Evolutionary conservation across 2,329 filamentous ascomycete genomes (phyloP), one percentile per base, ranked within the genome.

Genomic region (Penicillium verrucosum): DNA sequence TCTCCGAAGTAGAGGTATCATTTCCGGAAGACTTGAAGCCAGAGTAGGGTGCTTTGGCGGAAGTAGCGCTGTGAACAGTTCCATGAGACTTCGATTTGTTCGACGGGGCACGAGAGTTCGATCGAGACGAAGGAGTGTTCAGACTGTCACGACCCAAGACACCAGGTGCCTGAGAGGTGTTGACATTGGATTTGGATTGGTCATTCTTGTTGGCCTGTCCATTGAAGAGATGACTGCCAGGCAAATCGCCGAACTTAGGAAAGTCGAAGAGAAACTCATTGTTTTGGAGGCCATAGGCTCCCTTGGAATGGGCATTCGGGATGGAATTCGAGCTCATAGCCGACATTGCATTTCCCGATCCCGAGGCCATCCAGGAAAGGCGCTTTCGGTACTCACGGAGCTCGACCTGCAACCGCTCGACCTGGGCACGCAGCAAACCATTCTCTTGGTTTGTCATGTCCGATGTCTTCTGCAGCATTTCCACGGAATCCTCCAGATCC

Each of bases 201-300:
- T 65, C 61, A 16, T 75, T 65, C 65, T 74, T 74, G 37, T 74
- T 74, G 30, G 76, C 62, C 9, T 76, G 70, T n/a, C 76, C 73
- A 54, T 78, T 80, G 58, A 84, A 79, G 12, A 84, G 76, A 59
- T 82, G 80, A 4, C 78, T 74, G 29, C 78, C 79, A 21, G 84
- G 82, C 27, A 95, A 82, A 57, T 86, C 83, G 45, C 94, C 94
- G 68, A 99, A 97, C 70, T 89, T 92, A 62, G 94, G 93, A 63
- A 97, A 97, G 65, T 97, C 93, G 66, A 99, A 97, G 64, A 93
- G 88, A 70, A 97, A 97, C 71, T 89, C 92, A 71, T 89, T 88
- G 60, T 89, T 88, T 67, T 81, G 85, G 53, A 87, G 78, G 64
- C 85, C 87, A 73, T 66, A 81, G 77, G 67, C 82, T 78, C 68